phyloP scores from a whole-genome alignment of 495 filamentous ascomycete genomes.

The Aspergillus biplanus region DNA sequence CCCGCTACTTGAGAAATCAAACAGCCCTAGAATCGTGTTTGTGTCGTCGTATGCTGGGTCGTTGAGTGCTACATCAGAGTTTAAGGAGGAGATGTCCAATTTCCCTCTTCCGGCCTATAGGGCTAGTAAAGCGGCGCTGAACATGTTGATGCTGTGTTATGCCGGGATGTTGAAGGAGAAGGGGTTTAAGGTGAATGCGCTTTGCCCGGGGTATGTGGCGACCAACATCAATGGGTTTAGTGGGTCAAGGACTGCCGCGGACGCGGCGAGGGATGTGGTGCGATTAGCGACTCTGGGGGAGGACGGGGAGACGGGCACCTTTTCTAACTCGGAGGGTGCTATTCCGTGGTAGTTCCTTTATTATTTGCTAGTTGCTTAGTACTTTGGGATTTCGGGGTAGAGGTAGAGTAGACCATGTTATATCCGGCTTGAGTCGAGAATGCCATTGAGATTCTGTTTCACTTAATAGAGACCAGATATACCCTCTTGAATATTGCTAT shows the following conservation, averaged over 20 bases:
- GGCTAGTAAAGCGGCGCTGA: background rate
- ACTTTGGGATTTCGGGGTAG: too few species aligned
- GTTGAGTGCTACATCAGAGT: background rate
- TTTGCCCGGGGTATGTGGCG: background rate
- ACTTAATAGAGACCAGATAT: too few species aligned
- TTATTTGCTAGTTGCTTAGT: too few species aligned
- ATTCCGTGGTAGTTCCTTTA: background rate
- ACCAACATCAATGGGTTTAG: background rate
- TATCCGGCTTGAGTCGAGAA: too few species aligned
- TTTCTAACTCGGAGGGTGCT: background rate
- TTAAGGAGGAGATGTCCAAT: background rate
- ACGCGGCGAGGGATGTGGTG: background rate
- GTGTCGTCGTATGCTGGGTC: background rate
- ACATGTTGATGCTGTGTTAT: background rate
- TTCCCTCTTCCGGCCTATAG: background rate
- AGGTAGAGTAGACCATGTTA: too few species aligned
- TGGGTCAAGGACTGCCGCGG: background rate
- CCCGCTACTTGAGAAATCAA: background rate
- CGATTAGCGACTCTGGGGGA: background rate
- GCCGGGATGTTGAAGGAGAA: background rate
- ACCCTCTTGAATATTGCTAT: too few species aligned
- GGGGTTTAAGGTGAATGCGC: slow-evolving; percentile 1
- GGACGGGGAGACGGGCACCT: background rate
- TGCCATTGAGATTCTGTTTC: too few species aligned
- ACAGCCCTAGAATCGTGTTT: background rate